These are phyloP conservation scores for Monilinia fructigena DNA, from an alignment of 2,329 filamentous ascomycete genomes.

Conservation along the genomic window DNA sequence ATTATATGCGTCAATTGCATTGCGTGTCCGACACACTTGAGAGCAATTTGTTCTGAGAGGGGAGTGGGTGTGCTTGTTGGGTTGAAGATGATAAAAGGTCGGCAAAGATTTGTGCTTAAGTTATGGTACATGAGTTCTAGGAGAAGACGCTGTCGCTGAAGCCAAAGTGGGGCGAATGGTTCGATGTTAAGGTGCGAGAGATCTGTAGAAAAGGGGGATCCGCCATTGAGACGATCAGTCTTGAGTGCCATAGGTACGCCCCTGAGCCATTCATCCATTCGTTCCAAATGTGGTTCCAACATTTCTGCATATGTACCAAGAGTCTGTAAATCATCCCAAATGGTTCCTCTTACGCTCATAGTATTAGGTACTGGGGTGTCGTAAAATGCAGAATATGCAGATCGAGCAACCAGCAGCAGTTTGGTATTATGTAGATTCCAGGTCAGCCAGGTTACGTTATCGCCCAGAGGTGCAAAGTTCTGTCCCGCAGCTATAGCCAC, in stretches of 20 bases:
- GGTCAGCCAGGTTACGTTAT: constrained; percentile 40
- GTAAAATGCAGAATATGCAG: constrained; percentile 40
- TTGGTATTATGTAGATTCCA: constrained; percentile 38
- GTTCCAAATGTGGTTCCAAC: constrained; percentile 33
- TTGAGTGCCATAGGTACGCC: constrained; percentile 44
- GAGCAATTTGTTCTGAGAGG: constrained; percentile 37
- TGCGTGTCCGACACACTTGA: constrained; percentile 40
- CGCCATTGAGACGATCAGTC: constrained; percentile 39
- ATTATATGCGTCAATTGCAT: constrained; percentile 44
- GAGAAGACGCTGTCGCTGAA: constrained; percentile 46
- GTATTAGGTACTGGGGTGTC: constrained; percentile 35
- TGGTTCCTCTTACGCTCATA: constrained; percentile 25
- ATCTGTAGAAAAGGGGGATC: constrained; percentile 44
- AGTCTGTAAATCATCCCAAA: constrained; percentile 39
- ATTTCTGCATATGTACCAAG: constrained; percentile 38
- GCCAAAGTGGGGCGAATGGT: constrained; percentile 44
- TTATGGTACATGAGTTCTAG: constrained; percentile 48
- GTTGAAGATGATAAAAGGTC: constrained; percentile 44
- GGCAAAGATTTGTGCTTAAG: constrained; percentile 42
- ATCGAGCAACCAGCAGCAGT: constrained; percentile 38
- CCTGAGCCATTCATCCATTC: constrained; percentile 40
- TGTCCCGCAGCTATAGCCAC: constrained; percentile 34
- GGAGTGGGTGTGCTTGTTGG: constrained; percentile 27
- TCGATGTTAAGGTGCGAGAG: constrained; percentile 40
- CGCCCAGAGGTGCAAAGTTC: constrained; percentile 37